phyloP scores from a whole-genome alignment of 179 eudicot genomes.

The Patellifolia procumbens region DNA sequence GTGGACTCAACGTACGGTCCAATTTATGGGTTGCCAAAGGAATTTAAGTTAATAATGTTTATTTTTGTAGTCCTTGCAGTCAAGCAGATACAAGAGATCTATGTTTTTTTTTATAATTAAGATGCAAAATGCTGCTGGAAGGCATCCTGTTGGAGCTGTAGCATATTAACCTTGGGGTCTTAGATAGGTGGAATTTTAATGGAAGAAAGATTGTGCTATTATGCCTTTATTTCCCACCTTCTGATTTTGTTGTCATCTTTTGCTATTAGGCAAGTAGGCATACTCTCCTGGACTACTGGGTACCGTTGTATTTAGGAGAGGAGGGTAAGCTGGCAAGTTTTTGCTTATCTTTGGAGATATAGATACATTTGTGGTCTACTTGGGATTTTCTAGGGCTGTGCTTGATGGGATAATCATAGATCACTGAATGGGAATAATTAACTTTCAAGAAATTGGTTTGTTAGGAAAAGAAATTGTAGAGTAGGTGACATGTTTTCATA shows the following conservation, averaged over 20 bases:
- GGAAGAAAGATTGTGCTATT: background rate
- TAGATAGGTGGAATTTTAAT: background rate
- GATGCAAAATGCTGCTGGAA: background rate
- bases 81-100: background rate
- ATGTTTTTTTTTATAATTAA: background rate
- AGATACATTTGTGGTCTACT: too few relatives aligned
- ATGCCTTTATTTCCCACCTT: background rate
- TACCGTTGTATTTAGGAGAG: too few relatives aligned
- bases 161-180: background rate
- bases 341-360: too few relatives aligned
- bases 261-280: too few relatives aligned
- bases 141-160: background rate
- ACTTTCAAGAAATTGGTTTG: too few relatives aligned
- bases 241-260: background rate
- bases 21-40: background rate
- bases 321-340: too few relatives aligned
- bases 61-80: background rate
- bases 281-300: too few relatives aligned
- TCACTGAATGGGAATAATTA: too few relatives aligned
- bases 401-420: too few relatives aligned
- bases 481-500: too few relatives aligned
- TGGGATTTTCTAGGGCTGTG: too few relatives aligned
- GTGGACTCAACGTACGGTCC: background rate
- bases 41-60: background rate
- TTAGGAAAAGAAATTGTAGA: too few relatives aligned